Percentiles rank a stretch among this genome's conserved stretches.
phyloP scores from a whole-genome alignment of 164 flowering plant species.

The Sextonia rubra region DNA sequence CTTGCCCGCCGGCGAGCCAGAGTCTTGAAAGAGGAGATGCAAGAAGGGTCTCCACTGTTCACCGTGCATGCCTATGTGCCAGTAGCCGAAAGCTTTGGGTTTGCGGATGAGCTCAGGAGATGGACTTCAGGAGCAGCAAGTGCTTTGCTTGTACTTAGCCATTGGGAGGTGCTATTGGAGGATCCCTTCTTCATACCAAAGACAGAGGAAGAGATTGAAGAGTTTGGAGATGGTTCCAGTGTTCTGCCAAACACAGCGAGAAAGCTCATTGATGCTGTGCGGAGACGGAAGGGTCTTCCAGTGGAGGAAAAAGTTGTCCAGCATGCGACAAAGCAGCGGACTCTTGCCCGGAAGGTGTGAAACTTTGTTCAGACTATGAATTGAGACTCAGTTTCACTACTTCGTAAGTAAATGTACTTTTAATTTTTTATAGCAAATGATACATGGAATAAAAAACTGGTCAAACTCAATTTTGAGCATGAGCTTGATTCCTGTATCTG shows the following conservation, averaged over 20 bases:
- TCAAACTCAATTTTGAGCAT: slow-evolving; percentile 7
- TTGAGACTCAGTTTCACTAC: not conserved
- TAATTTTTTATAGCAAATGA: not conserved
- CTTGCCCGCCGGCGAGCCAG: slow-evolving; percentile 70
- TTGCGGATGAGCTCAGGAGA: slow-evolving; percentile 67
- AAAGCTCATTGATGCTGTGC: slow-evolving; percentile 83
- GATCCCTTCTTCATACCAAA: slow-evolving; percentile 95
- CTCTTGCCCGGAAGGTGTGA: slow-evolving; percentile 85
- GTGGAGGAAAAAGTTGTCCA: slow-evolving; percentile 95
- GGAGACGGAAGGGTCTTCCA: slow-evolving; percentile 82
- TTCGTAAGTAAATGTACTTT: not conserved
- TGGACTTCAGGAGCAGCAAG: slow-evolving; percentile 56
- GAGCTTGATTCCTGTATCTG: not conserved
- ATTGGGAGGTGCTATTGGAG: slow-evolving; percentile 76
- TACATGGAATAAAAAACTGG: not conserved
- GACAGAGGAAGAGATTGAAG: slow-evolving; percentile 90
- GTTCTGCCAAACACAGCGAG: slow-evolving; percentile 81
- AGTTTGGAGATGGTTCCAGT: slow-evolving; percentile 93
- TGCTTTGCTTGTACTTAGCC: slow-evolving; percentile 71
- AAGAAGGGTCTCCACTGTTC: slow-evolving; percentile 81
- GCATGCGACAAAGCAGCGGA: slow-evolving; percentile 93
- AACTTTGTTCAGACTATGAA: not conserved
- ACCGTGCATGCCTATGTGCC: slow-evolving; percentile 93
- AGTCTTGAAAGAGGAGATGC: slow-evolving; percentile 85
- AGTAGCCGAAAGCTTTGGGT: slow-evolving; percentile 84